Base-by-base conservation (phyloP, 2,329 filamentous ascomycete species). In the Tolypocladium guangdongense region DNA sequence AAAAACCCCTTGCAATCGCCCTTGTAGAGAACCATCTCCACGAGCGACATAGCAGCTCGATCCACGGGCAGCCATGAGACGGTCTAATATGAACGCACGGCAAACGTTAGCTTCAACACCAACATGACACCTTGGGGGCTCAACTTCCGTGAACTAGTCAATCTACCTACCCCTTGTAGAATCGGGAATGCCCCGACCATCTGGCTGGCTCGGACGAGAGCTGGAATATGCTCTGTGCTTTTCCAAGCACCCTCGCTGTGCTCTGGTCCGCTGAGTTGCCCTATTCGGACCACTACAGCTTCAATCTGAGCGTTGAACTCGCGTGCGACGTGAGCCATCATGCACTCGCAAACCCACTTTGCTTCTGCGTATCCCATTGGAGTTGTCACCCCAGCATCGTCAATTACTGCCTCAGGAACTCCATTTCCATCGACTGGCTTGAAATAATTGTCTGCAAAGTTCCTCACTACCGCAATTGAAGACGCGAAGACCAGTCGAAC, bases 171-270 rank as follows among this genome's bases (percentile, higher is more conserved):
- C 8, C 61, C 61, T 8, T 54, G 7, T 16, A 62, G 50, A 2
- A 46, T 43, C 11, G 61, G 61, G 6, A 59, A 55, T 12, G 56
- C 57, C 3, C 51, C 47, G 1, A 62, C 38, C 1, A 66, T 70
- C 54, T 75, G 71, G 0, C 69, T 68, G 0, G 69, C 71, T 57
- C 74, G 74, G 30, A 75, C 57, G 18, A 77, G 51, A 48, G 72
- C 72, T 0, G 65, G 60, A 14, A 77, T 62, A 55, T 77, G 74
- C 55, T 77, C 75, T 35, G 63, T 63, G 1, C 67, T 59, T 52
- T 77, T 77, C 75, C 74, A 77, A 55, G 67, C 69, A 0, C 73
- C 74, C 38, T 63, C 71, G 6, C 57, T 64, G 5, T 59, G 64
- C 1, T 56, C 51, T 4, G 71, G 72, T 0, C 74, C 74, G 8